Percentiles rank a stretch among this genome's conserved stretches.
These are phyloP conservation scores for Neonectria punicea DNA, from an alignment of 2,329 filamentous ascomycete species.

Conservation along the genomic window DNA sequence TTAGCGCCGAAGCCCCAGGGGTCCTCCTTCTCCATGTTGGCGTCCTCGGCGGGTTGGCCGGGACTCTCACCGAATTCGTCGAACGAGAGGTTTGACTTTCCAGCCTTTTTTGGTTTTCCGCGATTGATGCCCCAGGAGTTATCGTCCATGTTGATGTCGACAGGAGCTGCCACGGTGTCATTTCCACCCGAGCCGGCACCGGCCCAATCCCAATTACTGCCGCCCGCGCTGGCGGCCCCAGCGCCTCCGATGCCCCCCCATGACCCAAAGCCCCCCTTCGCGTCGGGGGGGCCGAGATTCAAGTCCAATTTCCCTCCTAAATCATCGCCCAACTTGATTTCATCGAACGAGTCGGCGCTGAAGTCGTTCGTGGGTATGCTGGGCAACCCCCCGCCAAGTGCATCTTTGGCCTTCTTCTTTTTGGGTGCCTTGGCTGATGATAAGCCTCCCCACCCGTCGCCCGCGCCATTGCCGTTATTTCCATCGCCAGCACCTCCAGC, in stretches of 20 bases:
- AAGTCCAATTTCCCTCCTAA: conserved; percentile 66
- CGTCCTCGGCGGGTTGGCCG: conserved; percentile 50
- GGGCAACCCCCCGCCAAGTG: conserved; percentile 45
- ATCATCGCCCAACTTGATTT: conserved; percentile 73
- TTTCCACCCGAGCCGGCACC: conserved; percentile 41
- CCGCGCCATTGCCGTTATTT: conserved; percentile 39
- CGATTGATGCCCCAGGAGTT: conserved; percentile 62
- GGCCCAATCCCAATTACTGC: conserved; percentile 57
- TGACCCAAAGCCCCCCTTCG: conserved; percentile 60
- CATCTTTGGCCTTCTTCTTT: conserved; percentile 57
- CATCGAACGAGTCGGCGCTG: conserved; percentile 67
- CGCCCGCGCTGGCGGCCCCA: neutral
- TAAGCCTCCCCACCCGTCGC: conserved; percentile 48
- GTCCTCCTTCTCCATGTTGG: conserved; percentile 47
- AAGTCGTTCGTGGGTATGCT: conserved; percentile 50
- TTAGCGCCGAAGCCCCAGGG: conserved; percentile 45
- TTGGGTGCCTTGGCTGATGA: conserved; percentile 47
- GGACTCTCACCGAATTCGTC: conserved; percentile 56
- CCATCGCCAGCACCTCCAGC: conserved; percentile 49
- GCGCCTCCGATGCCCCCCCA: conserved; percentile 62
- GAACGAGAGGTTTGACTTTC: conserved; percentile 58
- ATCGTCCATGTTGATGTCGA: conserved; percentile 33
- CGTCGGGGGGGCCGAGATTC: conserved; percentile 60
- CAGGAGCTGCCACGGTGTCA: conserved; percentile 28
- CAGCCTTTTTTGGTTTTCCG: conserved; percentile 64